Evolutionary conservation across 176 grass and related monocot species (phyloP), one percentile per base, ranked within the genome.

Genomic region (Bonia amplexicaulis): DNA sequence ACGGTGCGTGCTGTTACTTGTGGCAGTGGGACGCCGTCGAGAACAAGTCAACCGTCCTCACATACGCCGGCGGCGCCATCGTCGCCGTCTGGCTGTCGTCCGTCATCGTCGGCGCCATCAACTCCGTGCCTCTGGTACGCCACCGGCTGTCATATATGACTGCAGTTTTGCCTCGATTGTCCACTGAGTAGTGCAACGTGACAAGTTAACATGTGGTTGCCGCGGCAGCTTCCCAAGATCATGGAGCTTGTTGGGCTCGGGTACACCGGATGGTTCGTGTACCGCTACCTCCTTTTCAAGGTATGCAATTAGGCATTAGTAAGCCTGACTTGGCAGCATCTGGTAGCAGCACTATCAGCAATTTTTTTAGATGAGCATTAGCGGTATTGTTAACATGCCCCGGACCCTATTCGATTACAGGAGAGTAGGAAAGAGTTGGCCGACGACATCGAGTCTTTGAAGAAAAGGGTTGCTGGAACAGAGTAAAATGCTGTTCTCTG

Each of bases 261-360:
- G 40, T 98, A 95, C 83, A 92, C 83, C 27, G 91, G 88, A 86
- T 98, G 96, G 96, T 98, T 98, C 67, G 93, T 98, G 29, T 98
- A 98, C 79, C 89, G 96, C 47, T 95, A 98, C 87, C 91, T 95
- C 41, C 96, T 98, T 40, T 98, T 95, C 89, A 98, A 98, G 95
- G 95, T 95, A 82, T 47, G 47, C n/a, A 4, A 7, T 78, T n/a
- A 46, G 1, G 22, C 6, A 26, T 2, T 62, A 3, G 3, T 22
- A 3, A 53, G 3, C 27, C 7, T 11, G 29, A 29, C 42, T 1
- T 35, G 14, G 29, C 6, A 8, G 68, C 12, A 67, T 9, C 3
- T 33, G 26, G 13, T 68, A 15, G 4, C 39, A 76, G 48, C 47
- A 37, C 8, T 17, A 16, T 16, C 37, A 33, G 17, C 23, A 80